A percentile compares a stretch with the other conserved stretches of the same genome.
Conservation (phyloP, 1,284 basidiomycete species). For the Boletus smithii region DNA sequence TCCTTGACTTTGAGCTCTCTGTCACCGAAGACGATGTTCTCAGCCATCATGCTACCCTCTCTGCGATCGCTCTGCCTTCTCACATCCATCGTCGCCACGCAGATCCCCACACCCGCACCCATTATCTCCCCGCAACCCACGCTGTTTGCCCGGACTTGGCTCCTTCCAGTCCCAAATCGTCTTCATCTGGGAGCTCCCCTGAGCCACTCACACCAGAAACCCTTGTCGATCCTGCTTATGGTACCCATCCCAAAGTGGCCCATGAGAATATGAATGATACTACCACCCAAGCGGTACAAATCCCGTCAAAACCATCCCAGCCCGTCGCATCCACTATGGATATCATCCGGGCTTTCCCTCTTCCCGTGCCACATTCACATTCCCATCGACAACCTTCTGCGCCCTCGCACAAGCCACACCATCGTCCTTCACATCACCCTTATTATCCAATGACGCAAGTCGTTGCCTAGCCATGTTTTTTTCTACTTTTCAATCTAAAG, state of each 20-base stretch:
- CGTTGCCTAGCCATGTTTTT: constrained; percentile 21
- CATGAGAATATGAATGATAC: constrained; percentile 14
- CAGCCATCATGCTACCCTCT: constrained; percentile 54
- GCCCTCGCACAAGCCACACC: constrained; percentile 28
- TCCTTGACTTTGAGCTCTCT: constrained; percentile 66
- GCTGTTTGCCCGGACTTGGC: constrained; percentile 25
- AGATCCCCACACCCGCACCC: constrained; percentile 21
- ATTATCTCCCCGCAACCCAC: constrained; percentile 20
- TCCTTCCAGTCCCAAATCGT: constrained; percentile 35
- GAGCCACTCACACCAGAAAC: constrained; percentile 30
- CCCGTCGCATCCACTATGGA: constrained; percentile 29
- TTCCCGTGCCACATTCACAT: constrained; percentile 26
- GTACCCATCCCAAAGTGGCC: constrained; percentile 18
- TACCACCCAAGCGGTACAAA: constrained; percentile 3
- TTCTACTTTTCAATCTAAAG: background rate
- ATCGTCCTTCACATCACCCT: constrained; percentile 28
- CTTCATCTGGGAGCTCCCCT: constrained; percentile 34
- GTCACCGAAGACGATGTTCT: constrained; percentile 62
- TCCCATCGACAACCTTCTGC: constrained; percentile 19
- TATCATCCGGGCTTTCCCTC: constrained; percentile 32
- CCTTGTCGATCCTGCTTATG: constrained; percentile 10
- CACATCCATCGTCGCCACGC: constrained; percentile 28
- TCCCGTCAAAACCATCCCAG: constrained; percentile 19
- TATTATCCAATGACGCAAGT: constrained; percentile 23
- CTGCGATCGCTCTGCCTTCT: constrained; percentile 36